Percentiles rank a stretch among this genome's conserved stretches.
Conservation (phyloP, 2,329 filamentous ascomycete species). For the Pseudogymnoascus pannorum region DNA sequence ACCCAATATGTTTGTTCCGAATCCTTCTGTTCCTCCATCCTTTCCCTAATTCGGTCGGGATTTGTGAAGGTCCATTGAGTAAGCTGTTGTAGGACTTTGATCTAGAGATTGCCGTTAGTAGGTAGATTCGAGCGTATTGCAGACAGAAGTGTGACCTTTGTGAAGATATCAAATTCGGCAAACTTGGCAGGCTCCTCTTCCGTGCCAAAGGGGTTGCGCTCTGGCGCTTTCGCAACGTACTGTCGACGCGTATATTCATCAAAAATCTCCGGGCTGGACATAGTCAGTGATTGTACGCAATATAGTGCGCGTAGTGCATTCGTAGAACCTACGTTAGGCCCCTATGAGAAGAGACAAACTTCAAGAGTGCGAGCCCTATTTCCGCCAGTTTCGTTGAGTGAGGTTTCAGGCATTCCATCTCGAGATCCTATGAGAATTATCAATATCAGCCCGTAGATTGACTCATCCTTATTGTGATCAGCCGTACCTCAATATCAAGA, state of each 20-base stretch:
- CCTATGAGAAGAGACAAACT: constrained; percentile 88
- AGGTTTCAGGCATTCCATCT: constrained; percentile 78
- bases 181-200: constrained; percentile 69
- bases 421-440: constrained; percentile 61
- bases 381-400: constrained; percentile 67
- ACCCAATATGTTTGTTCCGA: constrained; percentile 80
- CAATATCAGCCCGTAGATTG: constrained; percentile 8
- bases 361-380: constrained; percentile 79
- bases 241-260: constrained; percentile 90
- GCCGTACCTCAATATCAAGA: constrained; percentile 78
- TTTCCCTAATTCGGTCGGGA: constrained; percentile 77
- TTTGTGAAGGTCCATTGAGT: constrained; percentile 85
- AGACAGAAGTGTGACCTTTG: constrained; percentile 52
- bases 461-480: constrained; percentile 1
- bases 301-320: background rate
- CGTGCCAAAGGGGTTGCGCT: constrained; percentile 76
- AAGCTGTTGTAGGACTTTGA: constrained; percentile 77
- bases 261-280: constrained; percentile 68
- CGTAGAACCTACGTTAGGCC: constrained; percentile 68
- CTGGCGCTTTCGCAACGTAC: constrained; percentile 72
- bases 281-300: constrained; percentile 21
- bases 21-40: constrained; percentile 76
- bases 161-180: constrained; percentile 71
- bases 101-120: constrained; percentile 33
- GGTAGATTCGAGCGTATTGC: constrained; percentile 2